These are phyloP conservation scores for Boletales sp. DNA, from an alignment of 768 basidiomycete species.

Conservation along the genomic window DNA sequence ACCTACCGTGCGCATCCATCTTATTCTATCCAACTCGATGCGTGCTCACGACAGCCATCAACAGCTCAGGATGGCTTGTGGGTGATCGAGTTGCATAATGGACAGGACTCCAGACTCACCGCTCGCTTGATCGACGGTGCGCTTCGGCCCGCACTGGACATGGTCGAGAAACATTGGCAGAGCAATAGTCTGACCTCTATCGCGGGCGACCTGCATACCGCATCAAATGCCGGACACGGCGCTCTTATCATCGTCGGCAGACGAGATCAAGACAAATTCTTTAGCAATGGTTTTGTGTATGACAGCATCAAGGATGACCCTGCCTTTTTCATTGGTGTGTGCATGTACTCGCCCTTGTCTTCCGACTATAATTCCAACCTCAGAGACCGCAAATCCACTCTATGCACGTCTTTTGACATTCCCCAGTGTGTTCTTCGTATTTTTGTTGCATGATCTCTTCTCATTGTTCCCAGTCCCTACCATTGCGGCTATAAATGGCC, in stretches of 20 bases:
- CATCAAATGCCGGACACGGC: constrained; percentile 46
- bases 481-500: constrained; percentile 78
- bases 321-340: constrained; percentile 64
- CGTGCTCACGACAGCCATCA: neutral
- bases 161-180: constrained; percentile 72
- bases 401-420: constrained; percentile 66
- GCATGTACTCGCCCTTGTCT: neutral
- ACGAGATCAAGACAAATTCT: constrained; percentile 79
- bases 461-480: constrained; percentile 56
- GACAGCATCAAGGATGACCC: constrained; percentile 47
- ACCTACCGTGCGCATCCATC: constrained; percentile 51
- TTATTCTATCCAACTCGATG: neutral
- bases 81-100: constrained; percentile 81
- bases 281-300: constrained; percentile 80
- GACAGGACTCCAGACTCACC: constrained; percentile 68
- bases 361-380: constrained; percentile 3
- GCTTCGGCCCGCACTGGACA: constrained; percentile 66
- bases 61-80: constrained; percentile 52
- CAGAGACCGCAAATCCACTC: constrained; percentile 75
- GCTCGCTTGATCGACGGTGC: constrained; percentile 53
- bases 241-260: constrained; percentile 77
- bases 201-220: constrained; percentile 39
- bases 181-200: constrained; percentile 44
- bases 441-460: neutral
- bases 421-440: constrained; percentile 53